These are phyloP conservation scores for Amanita inopinata DNA, from an alignment of 768 basidiomycete genomes.

Conservation along the genomic window DNA sequence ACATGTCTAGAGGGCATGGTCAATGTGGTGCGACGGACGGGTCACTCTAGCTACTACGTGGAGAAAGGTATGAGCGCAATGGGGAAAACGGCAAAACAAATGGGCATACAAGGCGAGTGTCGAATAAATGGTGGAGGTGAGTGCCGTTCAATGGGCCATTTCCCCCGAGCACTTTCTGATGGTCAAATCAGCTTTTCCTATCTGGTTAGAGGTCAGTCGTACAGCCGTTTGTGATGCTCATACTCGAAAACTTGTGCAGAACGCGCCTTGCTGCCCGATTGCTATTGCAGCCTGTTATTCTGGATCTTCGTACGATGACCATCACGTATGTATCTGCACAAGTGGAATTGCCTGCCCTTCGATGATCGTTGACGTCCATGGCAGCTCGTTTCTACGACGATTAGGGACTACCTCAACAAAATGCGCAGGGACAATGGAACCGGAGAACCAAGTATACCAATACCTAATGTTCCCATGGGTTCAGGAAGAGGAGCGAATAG, in stretches of 20 bases:
- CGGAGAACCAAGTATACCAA: slow-evolving; percentile 25
- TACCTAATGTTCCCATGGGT: slow-evolving; percentile 12
- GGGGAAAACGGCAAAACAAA: slow-evolving; percentile 66
- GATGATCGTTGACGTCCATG: slow-evolving; percentile 1
- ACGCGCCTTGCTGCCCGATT: slow-evolving; percentile 76
- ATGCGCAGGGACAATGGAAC: slow-evolving; percentile 28
- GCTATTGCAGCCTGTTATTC: slow-evolving; percentile 73
- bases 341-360: neutral
- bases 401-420: slow-evolving; percentile 66
- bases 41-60: slow-evolving; percentile 79
- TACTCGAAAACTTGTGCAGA: slow-evolving; percentile 30
- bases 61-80: slow-evolving; percentile 81
- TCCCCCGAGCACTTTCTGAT: neutral
- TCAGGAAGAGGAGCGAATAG: neutral
- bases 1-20: slow-evolving; percentile 70
- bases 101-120: slow-evolving; percentile 58
- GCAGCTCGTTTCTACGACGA: slow-evolving; percentile 53
- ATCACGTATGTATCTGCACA: slow-evolving; percentile 40
- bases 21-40: slow-evolving; percentile 66
- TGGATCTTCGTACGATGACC: slow-evolving; percentile 74
- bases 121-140: slow-evolving; percentile 70
- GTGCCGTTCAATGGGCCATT: slow-evolving; percentile 17
- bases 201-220: slow-evolving; percentile 64
- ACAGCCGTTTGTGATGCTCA: slow-evolving; percentile 1
- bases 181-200: slow-evolving; percentile 55